Evolutionary conservation across 2,329 filamentous ascomycete species (phyloP), one percentile per base, ranked within the genome.

Genomic region (Stylonectria norvegica): DNA sequence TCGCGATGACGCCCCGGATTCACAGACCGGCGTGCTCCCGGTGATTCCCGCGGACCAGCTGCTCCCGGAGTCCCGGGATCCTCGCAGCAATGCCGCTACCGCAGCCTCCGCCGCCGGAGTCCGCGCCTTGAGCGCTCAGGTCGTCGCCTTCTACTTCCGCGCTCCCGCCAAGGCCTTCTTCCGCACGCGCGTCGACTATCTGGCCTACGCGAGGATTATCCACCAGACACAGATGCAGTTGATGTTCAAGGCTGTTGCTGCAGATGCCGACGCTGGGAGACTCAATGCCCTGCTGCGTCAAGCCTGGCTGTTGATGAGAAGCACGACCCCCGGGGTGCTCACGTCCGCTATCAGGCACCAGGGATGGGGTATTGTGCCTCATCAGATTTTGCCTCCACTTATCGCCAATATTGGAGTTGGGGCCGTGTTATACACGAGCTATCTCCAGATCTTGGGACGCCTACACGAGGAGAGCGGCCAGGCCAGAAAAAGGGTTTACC

Each of bases 101-200:
- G 89, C 86, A 34, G 86, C 87, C n/a, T 89, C 87, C 16, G 89
- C 89, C 4, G 89, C 89, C 16, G 81, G 87, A 28, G 86, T 89
- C 48, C 85, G 90, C 33, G 90, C 89, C 19, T 64, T 95, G 48
- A 90, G 85, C 54, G 85, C 88, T 6, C 86, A 94, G 60, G 73
- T 89, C 55, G 78, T 95, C 39, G 84, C 89, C 17, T 95, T 95
- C 56, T 96, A 95, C 68, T 96, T 95, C 61, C 77, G 89, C 41
- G 88, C 89, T 0, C 90, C 90, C 1, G 86, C 89, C 38, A 95
- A 95, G 66, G 86, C 89, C 12, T 96, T 96, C 62, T 95, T 96
- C 67, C 80, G 88, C 46, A 90, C 87, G 1, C 74, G 90, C 43
- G 89, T 96, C 49, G 90, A 96, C 70, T 95, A 89, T 52, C 71